Conservation (phyloP, 2,329 filamentous ascomycete species). For the Trichoderma polysporum region DNA sequence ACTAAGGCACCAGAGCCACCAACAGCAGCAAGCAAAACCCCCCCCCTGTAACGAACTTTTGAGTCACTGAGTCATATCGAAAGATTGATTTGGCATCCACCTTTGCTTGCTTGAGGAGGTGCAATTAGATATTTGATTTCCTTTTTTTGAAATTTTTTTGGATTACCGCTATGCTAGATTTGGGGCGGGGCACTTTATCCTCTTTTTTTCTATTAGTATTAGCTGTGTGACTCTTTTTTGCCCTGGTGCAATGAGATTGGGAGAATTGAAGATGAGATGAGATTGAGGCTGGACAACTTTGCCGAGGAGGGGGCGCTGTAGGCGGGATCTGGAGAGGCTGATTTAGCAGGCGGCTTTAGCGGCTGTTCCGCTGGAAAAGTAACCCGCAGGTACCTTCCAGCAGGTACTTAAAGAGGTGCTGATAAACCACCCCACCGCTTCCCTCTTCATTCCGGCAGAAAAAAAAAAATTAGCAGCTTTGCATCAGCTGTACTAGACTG, state of each 20-base stretch:
- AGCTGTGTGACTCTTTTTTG: neutral
- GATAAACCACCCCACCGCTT: neutral
- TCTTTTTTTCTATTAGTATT: no score
- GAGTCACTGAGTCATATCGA: neutral
- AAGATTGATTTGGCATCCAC: neutral
- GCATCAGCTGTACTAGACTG: neutral
- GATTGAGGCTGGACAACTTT: neutral
- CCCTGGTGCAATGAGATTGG: neutral
- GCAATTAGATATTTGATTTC: neutral
- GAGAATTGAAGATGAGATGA: neutral
- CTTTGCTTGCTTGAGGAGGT: neutral
- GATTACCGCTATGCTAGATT: neutral
- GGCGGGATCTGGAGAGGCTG: neutral
- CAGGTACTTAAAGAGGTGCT: slow-evolving; percentile 7
- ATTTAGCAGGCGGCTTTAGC: neutral
- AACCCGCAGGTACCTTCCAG: neutral
- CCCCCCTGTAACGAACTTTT: no score
- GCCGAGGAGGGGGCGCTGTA: neutral
- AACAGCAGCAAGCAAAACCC: neutral
- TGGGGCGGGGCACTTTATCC: neutral
- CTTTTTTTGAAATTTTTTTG: neutral
- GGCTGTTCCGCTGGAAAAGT: neutral
- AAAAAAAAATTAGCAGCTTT: slow-evolving; percentile 6
- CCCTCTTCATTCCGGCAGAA: slow-evolving; percentile 9
- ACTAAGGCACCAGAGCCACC: neutral